A percentile compares a stretch with the other conserved stretches of the same genome.
Conservation (phyloP, 148 eudicot genomes). For the Pharnaceum exiguum region DNA sequence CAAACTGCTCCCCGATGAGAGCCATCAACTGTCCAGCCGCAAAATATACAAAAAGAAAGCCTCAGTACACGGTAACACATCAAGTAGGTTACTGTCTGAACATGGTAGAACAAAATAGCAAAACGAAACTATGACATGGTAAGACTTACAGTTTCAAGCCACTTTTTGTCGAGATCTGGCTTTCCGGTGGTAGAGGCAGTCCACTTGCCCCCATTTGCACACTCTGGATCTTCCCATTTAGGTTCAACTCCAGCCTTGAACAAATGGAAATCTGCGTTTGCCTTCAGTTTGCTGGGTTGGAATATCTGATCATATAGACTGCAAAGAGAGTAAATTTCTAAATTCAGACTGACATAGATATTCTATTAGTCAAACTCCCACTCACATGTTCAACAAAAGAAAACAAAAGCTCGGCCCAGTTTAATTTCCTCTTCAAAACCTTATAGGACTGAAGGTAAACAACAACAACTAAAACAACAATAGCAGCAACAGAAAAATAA, state of each 20-base stretch:
- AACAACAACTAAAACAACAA: background rate
- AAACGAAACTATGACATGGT: background rate
- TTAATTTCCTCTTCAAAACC: background rate
- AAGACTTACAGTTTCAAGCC: conserved; percentile 88
- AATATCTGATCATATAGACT: conserved; percentile 85
- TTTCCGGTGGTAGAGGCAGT: conserved; percentile 55
- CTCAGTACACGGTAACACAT: background rate
- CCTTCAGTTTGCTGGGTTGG: conserved; percentile 72
- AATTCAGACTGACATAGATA: conserved; percentile 3
- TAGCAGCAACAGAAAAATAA: background rate
- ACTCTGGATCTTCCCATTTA: conserved; percentile 99
- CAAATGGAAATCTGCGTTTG: conserved; percentile 86
- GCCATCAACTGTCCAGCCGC: conserved; percentile 68
- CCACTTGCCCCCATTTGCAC: conserved; percentile 99
- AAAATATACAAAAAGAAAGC: background rate
- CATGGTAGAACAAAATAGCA: background rate
- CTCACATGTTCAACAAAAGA: background rate
- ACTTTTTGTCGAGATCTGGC: conserved; percentile 64
- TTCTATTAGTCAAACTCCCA: background rate
- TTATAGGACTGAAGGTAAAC: background rate
- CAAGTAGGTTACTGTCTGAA: background rate
- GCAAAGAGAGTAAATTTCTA: conserved; percentile 35
- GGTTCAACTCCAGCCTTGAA: conserved; percentile 92
- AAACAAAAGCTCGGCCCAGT: background rate
- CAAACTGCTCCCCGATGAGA: conserved; percentile 90